Evolutionary conservation across 2,329 filamentous ascomycete species (phyloP).

Genomic region (Aspergillus flavus): DNA sequence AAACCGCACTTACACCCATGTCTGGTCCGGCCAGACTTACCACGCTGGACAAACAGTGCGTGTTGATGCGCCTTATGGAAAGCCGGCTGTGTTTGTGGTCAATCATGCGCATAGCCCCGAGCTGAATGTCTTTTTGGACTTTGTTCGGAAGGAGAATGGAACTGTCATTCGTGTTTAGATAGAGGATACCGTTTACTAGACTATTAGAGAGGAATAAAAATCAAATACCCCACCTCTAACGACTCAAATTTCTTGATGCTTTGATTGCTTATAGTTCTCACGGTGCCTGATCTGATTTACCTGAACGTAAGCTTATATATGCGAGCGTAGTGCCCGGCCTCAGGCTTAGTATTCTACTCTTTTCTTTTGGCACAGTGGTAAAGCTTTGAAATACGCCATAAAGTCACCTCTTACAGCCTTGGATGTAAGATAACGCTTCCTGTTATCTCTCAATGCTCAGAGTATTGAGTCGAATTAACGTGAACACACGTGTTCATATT

Average conservation of each 20-base stretch:
- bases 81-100: background rate
- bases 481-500: background rate
- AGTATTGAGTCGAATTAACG: background rate
- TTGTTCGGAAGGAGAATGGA: background rate
- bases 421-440: too few species aligned
- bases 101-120: background rate
- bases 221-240: background rate
- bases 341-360: background rate
- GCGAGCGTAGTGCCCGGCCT: background rate
- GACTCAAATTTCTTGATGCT: background rate
- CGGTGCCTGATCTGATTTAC: background rate
- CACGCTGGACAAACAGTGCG: background rate
- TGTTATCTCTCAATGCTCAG: background rate
- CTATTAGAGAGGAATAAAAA: background rate
- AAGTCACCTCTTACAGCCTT: too few species aligned
- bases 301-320: background rate
- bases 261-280: too few species aligned
- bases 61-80: background rate
- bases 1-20: background rate
- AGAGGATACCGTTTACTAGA: background rate
- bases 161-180: background rate
- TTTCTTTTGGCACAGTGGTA: background rate
- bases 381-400: background rate
- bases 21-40: background rate
- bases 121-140: background rate